Conservation (phyloP, 2,329 filamentous ascomycete species). For the Dactylellina leptospora region DNA sequence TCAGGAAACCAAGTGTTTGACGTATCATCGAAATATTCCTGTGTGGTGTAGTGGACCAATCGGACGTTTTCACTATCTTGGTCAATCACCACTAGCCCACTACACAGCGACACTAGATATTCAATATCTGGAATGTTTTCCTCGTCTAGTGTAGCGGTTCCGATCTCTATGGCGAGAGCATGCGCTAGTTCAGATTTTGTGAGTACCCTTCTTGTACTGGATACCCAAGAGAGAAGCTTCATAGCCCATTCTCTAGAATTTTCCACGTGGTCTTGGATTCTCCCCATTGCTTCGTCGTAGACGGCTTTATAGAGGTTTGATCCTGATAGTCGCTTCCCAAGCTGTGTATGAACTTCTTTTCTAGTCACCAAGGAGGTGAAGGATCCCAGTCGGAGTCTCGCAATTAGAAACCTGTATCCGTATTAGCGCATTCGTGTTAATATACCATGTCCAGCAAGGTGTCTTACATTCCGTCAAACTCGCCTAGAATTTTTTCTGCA, state of each 20-base stretch:
- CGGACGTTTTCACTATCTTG: conserved; percentile 56
- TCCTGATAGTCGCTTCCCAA: too few relatives aligned
- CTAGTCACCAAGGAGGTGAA: too few relatives aligned
- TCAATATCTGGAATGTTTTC: conserved; percentile 10
- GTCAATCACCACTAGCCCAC: conserved; percentile 58
- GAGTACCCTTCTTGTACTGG: conserved; percentile 7
- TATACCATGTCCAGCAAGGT: too few relatives aligned
- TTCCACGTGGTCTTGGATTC: not conserved
- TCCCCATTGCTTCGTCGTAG: conserved; percentile 16
- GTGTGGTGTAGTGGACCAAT: conserved; percentile 58
- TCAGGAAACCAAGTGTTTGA: not conserved
- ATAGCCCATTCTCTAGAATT: not conserved
- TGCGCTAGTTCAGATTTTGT: conserved; percentile 14
- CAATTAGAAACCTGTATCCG: conserved; percentile 63
- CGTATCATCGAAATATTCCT: conserved; percentile 57
- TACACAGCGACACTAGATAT: conserved; percentile 54
- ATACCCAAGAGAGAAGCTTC: conserved; percentile 20
- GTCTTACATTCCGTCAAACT: conserved; percentile 25
- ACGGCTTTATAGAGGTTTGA: conserved; percentile 21
- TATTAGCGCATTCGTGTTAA: too few relatives aligned
- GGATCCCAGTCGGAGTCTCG: too few relatives aligned
- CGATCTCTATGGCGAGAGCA: conserved; percentile 20
- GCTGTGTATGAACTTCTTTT: too few relatives aligned
- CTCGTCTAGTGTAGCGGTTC: not conserved
- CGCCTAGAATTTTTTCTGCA: conserved; percentile 10